Evolutionary conservation across 306 rosid genomes (phyloP).

Genomic region (Cicer pinnatifidum): DNA sequence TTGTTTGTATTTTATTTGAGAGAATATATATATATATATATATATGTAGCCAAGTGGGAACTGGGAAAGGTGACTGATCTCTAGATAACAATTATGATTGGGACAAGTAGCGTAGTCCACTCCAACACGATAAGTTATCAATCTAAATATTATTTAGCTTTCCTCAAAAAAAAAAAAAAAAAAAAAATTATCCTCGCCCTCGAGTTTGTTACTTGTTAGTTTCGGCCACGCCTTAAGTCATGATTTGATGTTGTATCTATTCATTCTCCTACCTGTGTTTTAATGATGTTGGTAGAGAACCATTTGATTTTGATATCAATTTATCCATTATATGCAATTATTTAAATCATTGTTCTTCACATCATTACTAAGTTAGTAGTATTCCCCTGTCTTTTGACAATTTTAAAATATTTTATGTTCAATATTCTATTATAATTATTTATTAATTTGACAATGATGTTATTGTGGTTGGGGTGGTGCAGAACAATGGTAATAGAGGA

Average conservation of each 20-base stretch:
- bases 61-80: neutral
- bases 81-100: slow-evolving; percentile 41
- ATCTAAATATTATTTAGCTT: neutral
- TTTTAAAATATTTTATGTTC: neutral
- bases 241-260: neutral
- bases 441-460: slow-evolving; percentile 16
- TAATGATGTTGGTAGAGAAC: neutral
- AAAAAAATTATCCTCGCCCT: neutral
- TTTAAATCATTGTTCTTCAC: neutral
- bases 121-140: slow-evolving; percentile 34
- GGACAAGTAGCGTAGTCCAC: slow-evolving; percentile 36
- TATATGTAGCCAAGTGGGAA: slow-evolving; percentile 42
- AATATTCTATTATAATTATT: neutral
- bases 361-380: neutral
- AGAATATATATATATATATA: neutral
- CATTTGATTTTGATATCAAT: slow-evolving; percentile 13
- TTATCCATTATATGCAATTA: slow-evolving; percentile 2
- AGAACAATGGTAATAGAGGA: slow-evolving; percentile 52
- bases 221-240: slow-evolving; percentile 24
- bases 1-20: no score
- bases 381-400: neutral
- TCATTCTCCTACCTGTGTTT: neutral
- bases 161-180: no score
- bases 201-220: neutral
- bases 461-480: slow-evolving; percentile 48